Percentiles rank a stretch among this genome's conserved stretches.
These are phyloP conservation scores for Ilex aquifolium DNA, from an alignment of 257 asterid species.

Conservation along the genomic window DNA sequence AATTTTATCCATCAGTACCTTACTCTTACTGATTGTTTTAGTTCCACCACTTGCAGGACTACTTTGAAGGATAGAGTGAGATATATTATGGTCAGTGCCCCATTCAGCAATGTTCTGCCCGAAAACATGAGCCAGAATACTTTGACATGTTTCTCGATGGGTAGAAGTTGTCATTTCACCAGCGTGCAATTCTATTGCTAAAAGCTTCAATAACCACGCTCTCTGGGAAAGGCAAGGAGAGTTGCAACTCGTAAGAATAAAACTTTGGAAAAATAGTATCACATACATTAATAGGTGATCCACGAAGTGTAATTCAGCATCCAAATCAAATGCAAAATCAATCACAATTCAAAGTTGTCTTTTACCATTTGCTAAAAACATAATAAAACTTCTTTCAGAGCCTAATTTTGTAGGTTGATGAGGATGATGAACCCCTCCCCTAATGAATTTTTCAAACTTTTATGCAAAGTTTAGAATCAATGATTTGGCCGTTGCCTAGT, in stretches of 20 bases:
- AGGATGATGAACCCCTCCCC: no score
- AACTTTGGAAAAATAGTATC: no score
- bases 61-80: slow-evolving; percentile 28
- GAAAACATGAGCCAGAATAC: slow-evolving; percentile 67
- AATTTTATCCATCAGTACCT: slow-evolving; percentile 36
- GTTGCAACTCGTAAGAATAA: not conserved
- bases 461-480: no score
- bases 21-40: slow-evolving; percentile 49
- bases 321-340: no score
- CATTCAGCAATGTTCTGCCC: slow-evolving; percentile 40
- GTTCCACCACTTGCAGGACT: slow-evolving; percentile 31
- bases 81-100: slow-evolving; percentile 34
- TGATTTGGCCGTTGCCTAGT: no score
- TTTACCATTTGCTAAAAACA: no score
- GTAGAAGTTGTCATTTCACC: slow-evolving; percentile 56
- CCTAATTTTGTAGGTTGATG: no score
- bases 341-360: no score
- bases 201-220: slow-evolving; percentile 94
- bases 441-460: no score
- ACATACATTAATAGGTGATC: no score
- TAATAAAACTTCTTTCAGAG: no score
- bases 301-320: no score
- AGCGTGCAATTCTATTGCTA: slow-evolving; percentile 76
- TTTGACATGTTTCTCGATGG: slow-evolving; percentile 78
- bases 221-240: slow-evolving; percentile 42